Evolutionary conservation across 306 rosid species (phyloP).

Genomic region (Fragaria vesca): DNA sequence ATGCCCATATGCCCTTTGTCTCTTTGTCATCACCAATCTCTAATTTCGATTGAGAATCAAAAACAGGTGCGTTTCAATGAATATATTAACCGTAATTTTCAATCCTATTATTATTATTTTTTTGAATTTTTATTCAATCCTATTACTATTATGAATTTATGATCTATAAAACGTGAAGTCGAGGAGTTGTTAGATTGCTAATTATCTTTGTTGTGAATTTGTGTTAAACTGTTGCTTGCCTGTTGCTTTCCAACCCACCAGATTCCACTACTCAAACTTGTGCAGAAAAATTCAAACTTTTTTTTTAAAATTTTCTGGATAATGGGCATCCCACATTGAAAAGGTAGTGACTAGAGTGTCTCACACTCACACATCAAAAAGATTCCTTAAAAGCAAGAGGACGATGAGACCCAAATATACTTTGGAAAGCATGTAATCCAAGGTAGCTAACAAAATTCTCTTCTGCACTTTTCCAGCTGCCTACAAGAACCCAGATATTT

Average conservation of each 20-base stretch:
- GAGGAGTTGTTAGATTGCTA: neutral
- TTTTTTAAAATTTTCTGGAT: neutral
- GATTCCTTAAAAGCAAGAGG: slow-evolving; percentile 12
- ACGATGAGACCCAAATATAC: neutral
- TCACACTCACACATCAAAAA: slow-evolving; percentile 14
- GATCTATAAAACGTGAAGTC: neutral
- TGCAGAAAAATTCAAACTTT: neutral
- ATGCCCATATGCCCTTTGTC: slow-evolving; percentile 1
- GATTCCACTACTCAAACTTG: slow-evolving; percentile 4
- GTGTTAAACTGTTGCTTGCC: neutral
- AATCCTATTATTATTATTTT: neutral
- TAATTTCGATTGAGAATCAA: neutral
- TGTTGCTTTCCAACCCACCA: slow-evolving; percentile 10
- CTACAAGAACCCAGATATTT: neutral
- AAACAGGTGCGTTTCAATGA: neutral
- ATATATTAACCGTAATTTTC: neutral
- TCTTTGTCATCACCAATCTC: slow-evolving; percentile 1
- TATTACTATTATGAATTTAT: neutral
- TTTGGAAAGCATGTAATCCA: neutral
- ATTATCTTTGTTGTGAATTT: neutral
- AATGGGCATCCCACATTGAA: slow-evolving; percentile 4
- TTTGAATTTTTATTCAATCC: too few relatives aligned
- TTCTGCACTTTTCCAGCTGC: neutral
- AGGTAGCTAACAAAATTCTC: neutral
- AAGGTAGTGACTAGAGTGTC: neutral